Percentiles rank a stretch among this genome's conserved stretches.
phyloP scores from a whole-genome alignment of 768 basidiomycete species.

The Psilocybe sp. region DNA sequence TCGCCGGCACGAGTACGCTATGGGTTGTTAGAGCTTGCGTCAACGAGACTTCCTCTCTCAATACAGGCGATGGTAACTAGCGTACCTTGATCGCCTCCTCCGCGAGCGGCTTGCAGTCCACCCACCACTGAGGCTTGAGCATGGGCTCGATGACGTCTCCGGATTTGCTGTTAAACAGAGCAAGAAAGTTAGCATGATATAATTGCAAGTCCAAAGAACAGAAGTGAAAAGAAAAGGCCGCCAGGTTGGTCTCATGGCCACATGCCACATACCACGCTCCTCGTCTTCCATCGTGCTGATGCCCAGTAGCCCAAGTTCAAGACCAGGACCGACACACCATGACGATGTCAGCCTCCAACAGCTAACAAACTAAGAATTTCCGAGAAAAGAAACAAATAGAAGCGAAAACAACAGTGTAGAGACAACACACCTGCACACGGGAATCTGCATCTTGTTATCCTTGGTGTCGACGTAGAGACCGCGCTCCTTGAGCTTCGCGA shows the following conservation, averaged over 20 bases:
- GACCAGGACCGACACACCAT: no score
- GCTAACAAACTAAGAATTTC: no score
- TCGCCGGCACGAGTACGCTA: slow-evolving; percentile 90
- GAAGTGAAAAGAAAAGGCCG: no score
- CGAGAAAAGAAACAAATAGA: no score
- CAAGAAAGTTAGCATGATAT: background rate
- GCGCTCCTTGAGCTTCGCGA: slow-evolving; percentile 78
- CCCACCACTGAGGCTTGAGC: slow-evolving; percentile 99
- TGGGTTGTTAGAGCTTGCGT: background rate
- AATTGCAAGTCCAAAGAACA: background rate
- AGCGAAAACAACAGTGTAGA: no score
- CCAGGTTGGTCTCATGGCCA: no score
- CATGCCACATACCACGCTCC: no score
- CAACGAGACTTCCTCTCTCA: background rate
- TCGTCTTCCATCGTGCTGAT: no score
- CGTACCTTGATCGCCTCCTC: slow-evolving; percentile 83
- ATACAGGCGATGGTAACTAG: background rate
- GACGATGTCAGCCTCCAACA: no score
- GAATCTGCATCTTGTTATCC: slow-evolving; percentile 97
- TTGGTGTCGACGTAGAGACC: slow-evolving; percentile 89
- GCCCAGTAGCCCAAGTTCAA: no score
- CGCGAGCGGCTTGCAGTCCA: slow-evolving; percentile 87
- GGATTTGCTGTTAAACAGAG: slow-evolving; percentile 63
- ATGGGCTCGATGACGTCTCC: slow-evolving; percentile 95
- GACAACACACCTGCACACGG: slow-evolving; percentile 73